Evolutionary conservation across 371 early-diverging fungal genomes (phyloP), one percentile per base, ranked within the genome.

Genomic region (Lichtheimia corymbifera): DNA sequence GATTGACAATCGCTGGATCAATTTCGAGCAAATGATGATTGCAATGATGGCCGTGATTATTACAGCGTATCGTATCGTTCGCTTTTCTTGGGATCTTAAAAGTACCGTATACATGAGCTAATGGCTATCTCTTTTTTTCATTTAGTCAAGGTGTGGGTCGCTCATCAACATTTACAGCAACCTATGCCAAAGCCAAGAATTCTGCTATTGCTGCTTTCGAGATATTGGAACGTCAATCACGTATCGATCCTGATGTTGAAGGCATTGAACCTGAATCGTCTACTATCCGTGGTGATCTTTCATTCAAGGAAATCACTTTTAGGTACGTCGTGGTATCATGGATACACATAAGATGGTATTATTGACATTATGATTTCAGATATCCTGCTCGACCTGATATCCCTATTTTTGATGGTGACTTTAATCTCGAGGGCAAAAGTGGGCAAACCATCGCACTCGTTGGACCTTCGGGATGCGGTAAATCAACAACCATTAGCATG

Each of bases 391-490:
- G 97, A 41, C 57, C 57, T 28, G 82, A 91, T 64, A 80, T 90
- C 47, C 72, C 77, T 49, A 86, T 98, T 44, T 90, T 97, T 59
- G 83, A 85, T 17, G 89, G 91, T 28, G 72, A 74, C 44, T 70
- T 97, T 62, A 83, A 86, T 59, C 71, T 97, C 25, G 72, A 83
- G 43, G 89, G 93, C 43, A 71, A 80, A 57, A 80, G 87, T 4
- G 92, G 93, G 40, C 83, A 93, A 70, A 90, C 86, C 2, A 88
- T 93, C n/a, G 96, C 95, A 4, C 71, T 96, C 14, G 95, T 94
- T 2, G 96, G 96, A 5, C 86, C 91, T 4, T 87, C 87, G 6
- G 96, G 96, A 13, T 92, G 93, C 62, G 95, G 97, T 44, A 95
- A 95, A 72, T 85, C 86, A 14, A 95, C 97, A 0, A 84, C 88